phyloP scores from a whole-genome alignment of 768 basidiomycete genomes.

The Termitomyces sp. region DNA sequence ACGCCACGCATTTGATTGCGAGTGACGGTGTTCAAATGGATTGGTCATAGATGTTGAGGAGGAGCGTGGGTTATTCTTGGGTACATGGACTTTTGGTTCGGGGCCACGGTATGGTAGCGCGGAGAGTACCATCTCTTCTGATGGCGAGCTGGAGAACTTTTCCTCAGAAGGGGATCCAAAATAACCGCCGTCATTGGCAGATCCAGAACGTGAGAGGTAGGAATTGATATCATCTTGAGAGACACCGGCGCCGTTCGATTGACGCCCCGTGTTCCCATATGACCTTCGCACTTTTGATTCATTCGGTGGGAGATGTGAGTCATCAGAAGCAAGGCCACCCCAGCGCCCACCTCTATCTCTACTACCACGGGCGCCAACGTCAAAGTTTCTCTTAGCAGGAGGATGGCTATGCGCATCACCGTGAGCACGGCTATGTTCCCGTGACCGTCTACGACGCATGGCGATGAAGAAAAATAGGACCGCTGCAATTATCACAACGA shows the following conservation, averaged over 20 bases:
- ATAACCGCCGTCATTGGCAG: constrained; percentile 2
- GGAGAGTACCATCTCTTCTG: constrained; percentile 9
- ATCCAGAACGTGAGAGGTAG: constrained; percentile 10
- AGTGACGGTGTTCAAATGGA: background rate
- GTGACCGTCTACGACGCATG: constrained; percentile 1
- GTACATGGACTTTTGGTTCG: background rate
- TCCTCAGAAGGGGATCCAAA: constrained; percentile 12
- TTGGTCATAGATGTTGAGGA: background rate
- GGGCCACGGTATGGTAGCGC: constrained; percentile 4
- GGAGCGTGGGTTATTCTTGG: background rate
- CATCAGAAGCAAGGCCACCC: constrained; percentile 18
- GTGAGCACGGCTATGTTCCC: background rate
- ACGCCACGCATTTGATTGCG: constrained; percentile 1
- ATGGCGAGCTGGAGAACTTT: constrained; percentile 11
- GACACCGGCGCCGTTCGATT: background rate
- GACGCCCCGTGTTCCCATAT: background rate
- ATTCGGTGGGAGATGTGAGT: constrained; percentile 8
- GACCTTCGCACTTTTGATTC: constrained; percentile 5
- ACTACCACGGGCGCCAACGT: background rate
- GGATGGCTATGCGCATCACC: background rate
- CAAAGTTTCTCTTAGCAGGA: background rate
- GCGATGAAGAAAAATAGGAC: constrained; percentile 26
- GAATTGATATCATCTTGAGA: constrained; percentile 10
- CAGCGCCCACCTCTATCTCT: constrained; percentile 7
- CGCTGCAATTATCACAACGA: constrained; percentile 28